Conservation (phyloP, 1,139 yeast genomes). For the Protomyces inouyei region DNA sequence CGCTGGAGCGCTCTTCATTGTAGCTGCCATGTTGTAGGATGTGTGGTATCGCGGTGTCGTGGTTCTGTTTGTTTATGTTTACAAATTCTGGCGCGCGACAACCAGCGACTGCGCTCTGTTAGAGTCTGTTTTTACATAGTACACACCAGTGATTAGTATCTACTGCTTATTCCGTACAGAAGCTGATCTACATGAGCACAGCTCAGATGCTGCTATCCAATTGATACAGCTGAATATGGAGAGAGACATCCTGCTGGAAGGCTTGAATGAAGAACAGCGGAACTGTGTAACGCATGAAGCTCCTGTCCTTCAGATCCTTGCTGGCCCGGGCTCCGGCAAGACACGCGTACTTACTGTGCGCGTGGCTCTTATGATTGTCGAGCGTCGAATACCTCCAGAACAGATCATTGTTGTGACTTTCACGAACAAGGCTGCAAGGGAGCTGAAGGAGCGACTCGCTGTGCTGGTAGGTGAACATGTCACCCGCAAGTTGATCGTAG, state of each 20-base stretch:
- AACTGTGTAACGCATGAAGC: slow-evolving; percentile 21
- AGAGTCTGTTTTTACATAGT: too few species aligned
- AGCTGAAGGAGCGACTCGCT: slow-evolving; percentile 61
- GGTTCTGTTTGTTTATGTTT: not conserved
- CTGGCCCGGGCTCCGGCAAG: slow-evolving; percentile 78
- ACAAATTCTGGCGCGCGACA: not conserved
- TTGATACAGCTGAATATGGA: not conserved
- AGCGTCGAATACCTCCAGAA: slow-evolving; percentile 52
- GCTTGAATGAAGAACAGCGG: slow-evolving; percentile 9
- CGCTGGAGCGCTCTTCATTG: slow-evolving; percentile 1
- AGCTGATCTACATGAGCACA: too few species aligned
- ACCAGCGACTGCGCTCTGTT: not conserved
- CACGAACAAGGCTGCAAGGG: slow-evolving; percentile 84
- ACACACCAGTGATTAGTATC: too few species aligned
- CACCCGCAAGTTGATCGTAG: slow-evolving; percentile 53
- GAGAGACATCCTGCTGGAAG: not conserved
- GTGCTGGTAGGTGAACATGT: slow-evolving; percentile 43
- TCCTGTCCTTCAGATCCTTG: slow-evolving; percentile 61
- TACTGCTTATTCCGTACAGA: too few species aligned
- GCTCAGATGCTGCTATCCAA: not conserved
- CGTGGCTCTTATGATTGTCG: slow-evolving; percentile 59
- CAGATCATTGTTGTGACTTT: slow-evolving; percentile 78
- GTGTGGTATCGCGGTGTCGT: not conserved
- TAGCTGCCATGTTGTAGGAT: not conserved
- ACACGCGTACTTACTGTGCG: slow-evolving; percentile 75